Conservation (phyloP, 306 rosid genomes). For the Spatholobus suberectus region DNA sequence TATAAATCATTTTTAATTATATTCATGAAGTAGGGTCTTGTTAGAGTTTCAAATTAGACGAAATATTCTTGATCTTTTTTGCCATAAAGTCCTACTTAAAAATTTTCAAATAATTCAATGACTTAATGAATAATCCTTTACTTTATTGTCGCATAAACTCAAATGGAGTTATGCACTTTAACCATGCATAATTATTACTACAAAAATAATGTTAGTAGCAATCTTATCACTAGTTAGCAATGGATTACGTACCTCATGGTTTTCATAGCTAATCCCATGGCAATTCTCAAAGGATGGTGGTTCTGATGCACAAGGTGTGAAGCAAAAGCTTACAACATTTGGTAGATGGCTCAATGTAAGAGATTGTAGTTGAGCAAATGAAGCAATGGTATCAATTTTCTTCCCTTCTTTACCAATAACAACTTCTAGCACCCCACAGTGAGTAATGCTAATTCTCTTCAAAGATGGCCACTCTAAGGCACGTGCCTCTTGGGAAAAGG, state of each 20-base stretch:
- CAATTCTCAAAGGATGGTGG: not conserved
- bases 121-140: too few species aligned
- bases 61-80: too few species aligned
- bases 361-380: not conserved
- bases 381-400: not conserved
- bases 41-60: too few species aligned
- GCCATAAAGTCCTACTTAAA: too few species aligned
- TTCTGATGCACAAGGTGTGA: not conserved
- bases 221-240: not conserved
- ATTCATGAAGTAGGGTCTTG: too few species aligned
- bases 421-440: not conserved
- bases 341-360: not conserved
- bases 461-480: not conserved
- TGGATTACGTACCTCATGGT: not conserved
- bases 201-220: not conserved
- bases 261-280: not conserved
- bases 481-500: not conserved
- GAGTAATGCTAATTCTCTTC: not conserved
- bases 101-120: too few species aligned
- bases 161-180: not conserved
- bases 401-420: not conserved
- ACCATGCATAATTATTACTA: not conserved
- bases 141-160: too few species aligned
- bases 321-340: not conserved
- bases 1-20: too few species aligned